phyloP scores from a whole-genome alignment of 2,329 filamentous ascomycete species.

The Monosporascus sp. region DNA sequence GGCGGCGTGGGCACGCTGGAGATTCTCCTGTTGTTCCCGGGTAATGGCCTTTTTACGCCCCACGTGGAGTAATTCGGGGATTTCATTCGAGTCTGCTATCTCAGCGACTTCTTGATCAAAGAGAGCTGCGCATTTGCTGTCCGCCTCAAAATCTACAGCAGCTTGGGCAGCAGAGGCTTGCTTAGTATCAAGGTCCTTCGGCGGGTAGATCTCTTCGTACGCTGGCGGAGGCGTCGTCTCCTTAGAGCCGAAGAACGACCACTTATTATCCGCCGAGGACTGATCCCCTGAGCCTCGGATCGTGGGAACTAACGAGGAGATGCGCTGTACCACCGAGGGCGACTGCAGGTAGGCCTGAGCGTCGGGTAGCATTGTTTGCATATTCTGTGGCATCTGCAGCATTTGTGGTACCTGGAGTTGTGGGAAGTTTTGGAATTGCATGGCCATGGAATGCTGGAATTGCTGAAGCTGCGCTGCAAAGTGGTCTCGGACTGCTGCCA shows the following conservation, averaged over 20 bases:
- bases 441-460: conserved; percentile 65
- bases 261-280: conserved; percentile 46
- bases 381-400: conserved; percentile 45
- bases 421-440: conserved; percentile 60
- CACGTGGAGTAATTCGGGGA: conserved; percentile 48
- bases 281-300: conserved; percentile 41
- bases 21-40: conserved; percentile 59
- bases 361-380: conserved; percentile 56
- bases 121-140: conserved; percentile 49
- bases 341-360: conserved; percentile 64
- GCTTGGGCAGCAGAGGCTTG: conserved; percentile 53
- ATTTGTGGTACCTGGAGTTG: conserved; percentile 62
- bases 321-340: conserved; percentile 61
- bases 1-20: conserved; percentile 55
- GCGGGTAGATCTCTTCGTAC: conserved; percentile 74
- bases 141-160: conserved; percentile 53
- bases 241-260: conserved; percentile 50
- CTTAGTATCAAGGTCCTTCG: conserved; percentile 48
- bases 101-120: conserved; percentile 43
- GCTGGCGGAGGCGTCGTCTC: conserved; percentile 58
- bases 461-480: conserved; percentile 69
- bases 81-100: conserved; percentile 22
- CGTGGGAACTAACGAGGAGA: conserved; percentile 68
- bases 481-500: conserved; percentile 69
- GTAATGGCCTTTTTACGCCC: conserved; percentile 60